Base-by-base conservation (phyloP, 2,329 filamentous ascomycete genomes). In the Aspergillus cejpii region DNA sequence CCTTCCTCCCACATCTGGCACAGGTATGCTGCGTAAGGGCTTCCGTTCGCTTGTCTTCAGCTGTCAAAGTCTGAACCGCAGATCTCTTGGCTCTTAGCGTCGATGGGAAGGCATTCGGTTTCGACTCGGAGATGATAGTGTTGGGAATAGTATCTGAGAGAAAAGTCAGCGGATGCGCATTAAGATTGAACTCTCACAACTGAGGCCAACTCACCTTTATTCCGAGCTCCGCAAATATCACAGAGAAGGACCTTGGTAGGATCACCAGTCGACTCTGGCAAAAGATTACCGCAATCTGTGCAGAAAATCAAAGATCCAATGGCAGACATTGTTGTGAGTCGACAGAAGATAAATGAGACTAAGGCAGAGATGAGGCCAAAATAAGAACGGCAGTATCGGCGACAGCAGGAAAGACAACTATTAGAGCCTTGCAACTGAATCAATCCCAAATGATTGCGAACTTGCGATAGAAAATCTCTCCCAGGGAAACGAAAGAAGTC, bases 281-380 rank as follows among this genome's bases (percentile, higher is more conserved):
- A 74, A 3, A 96, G 76, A 65, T 94, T 94, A 50, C 91, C 91
- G 67, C 91, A 97, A 64, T 90, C 87, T 43, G 78, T 87, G 73
- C 91, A 97, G 68, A 97, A 97, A 27, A 95, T 83, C 31, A 97
- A 76, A 41, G 89, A 91, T 44, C 89, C 91, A 55, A 96, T 89
- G 14, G 87, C 83, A 53, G 90, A 82, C 91, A 96, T 31, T 56
- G 47, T 20, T 5, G 5, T 29, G 12, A 27, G 5, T 17, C 38
- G 36, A 8, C 23, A 36, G 12, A 43, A 40, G 19, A n/a, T n/a
- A 34, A 17, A 12, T 26, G 40, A 39, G 38, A n/a, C 39, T 15
- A 15, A 24, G 33, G 12, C 44, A 24, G 20, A 27, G 24, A 24
- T 37, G 29, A 20, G 34, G 20, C 6, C n/a, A 31, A 34, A 23